These are phyloP conservation scores for Hypoxylon fragiforme DNA, from an alignment of 495 filamentous ascomycete genomes.

Conservation along the genomic window DNA sequence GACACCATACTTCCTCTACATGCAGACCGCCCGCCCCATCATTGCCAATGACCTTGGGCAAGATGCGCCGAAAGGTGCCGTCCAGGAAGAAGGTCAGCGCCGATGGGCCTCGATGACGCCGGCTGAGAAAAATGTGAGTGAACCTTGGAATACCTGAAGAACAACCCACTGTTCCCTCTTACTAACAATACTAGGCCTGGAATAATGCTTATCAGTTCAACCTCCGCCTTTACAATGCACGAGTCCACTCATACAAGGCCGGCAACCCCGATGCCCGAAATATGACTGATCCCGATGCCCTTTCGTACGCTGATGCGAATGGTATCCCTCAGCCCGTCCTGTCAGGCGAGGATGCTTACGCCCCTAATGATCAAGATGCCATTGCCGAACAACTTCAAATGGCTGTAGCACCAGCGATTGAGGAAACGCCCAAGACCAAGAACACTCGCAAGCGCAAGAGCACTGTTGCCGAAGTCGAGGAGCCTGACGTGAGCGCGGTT, in stretches of 20 bases:
- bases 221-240: slow-evolving; percentile 70
- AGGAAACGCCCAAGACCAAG: slow-evolving; percentile 51
- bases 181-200: slow-evolving; percentile 59
- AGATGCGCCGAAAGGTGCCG: slow-evolving; percentile 71
- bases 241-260: slow-evolving; percentile 72
- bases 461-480: slow-evolving; percentile 53
- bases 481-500: slow-evolving; percentile 46
- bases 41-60: slow-evolving; percentile 76
- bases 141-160: not conserved
- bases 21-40: slow-evolving; percentile 75
- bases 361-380: slow-evolving; percentile 59
- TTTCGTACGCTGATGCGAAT: slow-evolving; percentile 58
- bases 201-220: slow-evolving; percentile 76
- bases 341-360: slow-evolving; percentile 54
- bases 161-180: not conserved
- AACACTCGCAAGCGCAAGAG: slow-evolving; percentile 54
- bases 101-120: slow-evolving; percentile 79
- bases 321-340: slow-evolving; percentile 49
- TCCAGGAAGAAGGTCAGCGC: slow-evolving; percentile 77
- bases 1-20: slow-evolving; percentile 93
- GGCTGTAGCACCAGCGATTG: slow-evolving; percentile 40
- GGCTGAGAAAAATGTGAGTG: slow-evolving; percentile 71
- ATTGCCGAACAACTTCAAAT: slow-evolving; percentile 60
- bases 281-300: slow-evolving; percentile 62
- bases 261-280: slow-evolving; percentile 64